These are phyloP conservation scores for Groenewaldozyma auringiensis DNA, from an alignment of 1,139 yeast species.

Conservation along the genomic window DNA sequence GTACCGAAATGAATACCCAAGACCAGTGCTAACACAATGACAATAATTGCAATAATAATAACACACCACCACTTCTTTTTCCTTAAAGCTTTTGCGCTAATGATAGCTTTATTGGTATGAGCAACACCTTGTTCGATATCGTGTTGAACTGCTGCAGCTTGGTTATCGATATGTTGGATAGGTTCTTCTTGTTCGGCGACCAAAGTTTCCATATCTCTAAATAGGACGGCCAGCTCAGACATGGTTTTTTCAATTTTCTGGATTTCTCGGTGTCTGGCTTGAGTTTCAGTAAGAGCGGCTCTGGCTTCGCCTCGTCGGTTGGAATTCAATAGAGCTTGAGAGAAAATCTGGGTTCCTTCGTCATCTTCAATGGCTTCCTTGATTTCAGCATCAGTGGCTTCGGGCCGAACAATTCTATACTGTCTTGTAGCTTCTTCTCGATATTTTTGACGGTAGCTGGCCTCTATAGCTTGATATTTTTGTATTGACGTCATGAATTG, in stretches of 20 bases:
- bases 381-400: slow-evolving; percentile 80
- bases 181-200: slow-evolving; percentile 94
- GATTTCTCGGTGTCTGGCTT: slow-evolving; percentile 91
- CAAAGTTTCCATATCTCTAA: slow-evolving; percentile 93
- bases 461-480: slow-evolving; percentile 80
- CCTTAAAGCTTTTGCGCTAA: slow-evolving; percentile 83
- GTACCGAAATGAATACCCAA: slow-evolving; percentile 20
- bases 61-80: slow-evolving; percentile 87
- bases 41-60: slow-evolving; percentile 54
- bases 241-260: slow-evolving; percentile 91
- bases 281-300: slow-evolving; percentile 92
- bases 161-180: slow-evolving; percentile 74
- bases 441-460: slow-evolving; percentile 76
- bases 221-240: slow-evolving; percentile 90
- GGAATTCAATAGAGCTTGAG: slow-evolving; percentile 85
- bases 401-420: slow-evolving; percentile 86
- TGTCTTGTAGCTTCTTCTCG: slow-evolving; percentile 89
- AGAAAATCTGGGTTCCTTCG: slow-evolving; percentile 84
- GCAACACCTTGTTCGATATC: slow-evolving; percentile 94
- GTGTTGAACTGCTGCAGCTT: slow-evolving; percentile 74
- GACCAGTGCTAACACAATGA: slow-evolving; percentile 63
- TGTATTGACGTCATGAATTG: slow-evolving; percentile 81
- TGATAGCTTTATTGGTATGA: slow-evolving; percentile 85
- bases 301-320: slow-evolving; percentile 96
- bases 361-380: slow-evolving; percentile 77